A percentile compares a stretch with the other conserved stretches of the same genome.
These are phyloP conservation scores for Salix exigua DNA, from an alignment of 345 rosid genomes.

Conservation along the genomic window DNA sequence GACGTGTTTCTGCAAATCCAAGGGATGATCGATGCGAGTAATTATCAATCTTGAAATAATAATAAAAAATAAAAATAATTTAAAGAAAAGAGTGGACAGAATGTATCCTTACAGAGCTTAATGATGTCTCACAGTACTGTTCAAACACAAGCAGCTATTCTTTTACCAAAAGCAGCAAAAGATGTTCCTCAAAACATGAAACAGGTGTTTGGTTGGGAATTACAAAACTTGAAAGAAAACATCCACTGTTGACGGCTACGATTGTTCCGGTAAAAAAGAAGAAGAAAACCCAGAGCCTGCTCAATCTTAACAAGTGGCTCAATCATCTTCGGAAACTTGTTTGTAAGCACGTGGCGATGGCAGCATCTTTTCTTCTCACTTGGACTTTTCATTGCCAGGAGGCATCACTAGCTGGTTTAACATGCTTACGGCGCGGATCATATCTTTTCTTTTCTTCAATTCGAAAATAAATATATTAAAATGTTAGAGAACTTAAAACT, in stretches of 20 bases:
- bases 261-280: background rate
- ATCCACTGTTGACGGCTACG: background rate
- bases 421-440: too few relatives aligned
- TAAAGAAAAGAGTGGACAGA: background rate
- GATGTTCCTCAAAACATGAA: background rate
- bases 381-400: too few relatives aligned
- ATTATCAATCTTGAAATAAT: background rate
- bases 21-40: background rate
- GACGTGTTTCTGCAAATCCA: background rate
- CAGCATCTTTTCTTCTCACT: background rate
- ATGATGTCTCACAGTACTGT: conserved; percentile 16
- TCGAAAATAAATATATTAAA: too few relatives aligned
- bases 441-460: too few relatives aligned
- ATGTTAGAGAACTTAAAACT: too few relatives aligned
- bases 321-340: background rate
- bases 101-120: background rate
- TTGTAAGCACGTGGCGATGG: too few relatives aligned
- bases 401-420: too few relatives aligned
- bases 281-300: too few relatives aligned
- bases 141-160: background rate
- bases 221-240: background rate
- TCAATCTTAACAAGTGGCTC: background rate
- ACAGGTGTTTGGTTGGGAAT: background rate
- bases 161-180: background rate
- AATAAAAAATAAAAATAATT: background rate